These are phyloP conservation scores for Chenopodium berlandieri DNA, from an alignment of 148 eudicot genomes.

Conservation along the genomic window DNA sequence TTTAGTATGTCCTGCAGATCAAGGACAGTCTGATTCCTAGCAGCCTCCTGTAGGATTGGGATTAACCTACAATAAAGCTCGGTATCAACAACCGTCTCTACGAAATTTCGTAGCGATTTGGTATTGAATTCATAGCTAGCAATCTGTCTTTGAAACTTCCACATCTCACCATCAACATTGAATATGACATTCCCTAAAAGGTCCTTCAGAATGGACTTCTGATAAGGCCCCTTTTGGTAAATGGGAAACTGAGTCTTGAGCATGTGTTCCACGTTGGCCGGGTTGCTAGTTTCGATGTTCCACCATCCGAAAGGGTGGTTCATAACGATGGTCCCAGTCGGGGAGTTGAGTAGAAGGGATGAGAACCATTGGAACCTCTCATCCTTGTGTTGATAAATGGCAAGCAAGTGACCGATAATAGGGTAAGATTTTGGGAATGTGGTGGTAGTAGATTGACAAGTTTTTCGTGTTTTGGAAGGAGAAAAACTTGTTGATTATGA, in stretches of 20 bases:
- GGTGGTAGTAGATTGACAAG: background rate
- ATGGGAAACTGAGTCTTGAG: slow-evolving; percentile 20
- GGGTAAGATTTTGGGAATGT: slow-evolving; percentile 23
- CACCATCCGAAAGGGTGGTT: slow-evolving; percentile 13
- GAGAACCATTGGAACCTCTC: slow-evolving; percentile 15
- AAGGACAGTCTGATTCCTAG: slow-evolving; percentile 15
- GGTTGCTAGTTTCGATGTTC: slow-evolving; percentile 17
- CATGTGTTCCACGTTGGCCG: slow-evolving; percentile 29
- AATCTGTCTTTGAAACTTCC: slow-evolving; percentile 48
- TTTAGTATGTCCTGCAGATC: slow-evolving; percentile 32
- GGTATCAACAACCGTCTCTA: slow-evolving; percentile 37
- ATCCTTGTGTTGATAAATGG: slow-evolving; percentile 3
- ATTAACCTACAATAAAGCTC: slow-evolving; percentile 38
- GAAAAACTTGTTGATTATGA: background rate
- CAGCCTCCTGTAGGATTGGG: slow-evolving; percentile 26
- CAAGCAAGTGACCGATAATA: slow-evolving; percentile 15
- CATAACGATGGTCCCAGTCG: slow-evolving; percentile 16
- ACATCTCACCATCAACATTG: slow-evolving; percentile 36
- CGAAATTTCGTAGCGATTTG: slow-evolving; percentile 35
- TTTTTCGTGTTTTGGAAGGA: background rate
- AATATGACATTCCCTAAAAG: slow-evolving; percentile 45
- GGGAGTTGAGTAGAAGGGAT: slow-evolving; percentile 15
- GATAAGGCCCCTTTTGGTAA: slow-evolving; percentile 33
- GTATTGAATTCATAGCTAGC: slow-evolving; percentile 39
- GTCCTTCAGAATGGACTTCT: slow-evolving; percentile 14